These are phyloP conservation scores for Huntiella abstrusa DNA, from an alignment of 2,329 filamentous ascomycete genomes.

Conservation along the genomic window DNA sequence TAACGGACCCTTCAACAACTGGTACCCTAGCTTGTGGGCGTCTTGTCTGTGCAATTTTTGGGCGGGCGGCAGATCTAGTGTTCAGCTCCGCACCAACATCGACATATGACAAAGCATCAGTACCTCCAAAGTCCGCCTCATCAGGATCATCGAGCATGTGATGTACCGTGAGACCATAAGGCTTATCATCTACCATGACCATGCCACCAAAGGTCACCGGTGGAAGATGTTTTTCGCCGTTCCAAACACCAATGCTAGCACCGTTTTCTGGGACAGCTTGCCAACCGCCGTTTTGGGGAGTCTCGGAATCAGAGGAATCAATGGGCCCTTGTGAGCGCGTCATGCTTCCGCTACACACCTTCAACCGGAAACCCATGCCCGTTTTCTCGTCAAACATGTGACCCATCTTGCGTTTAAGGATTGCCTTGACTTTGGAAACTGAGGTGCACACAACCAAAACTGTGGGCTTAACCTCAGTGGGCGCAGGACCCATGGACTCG, in stretches of 20 bases:
- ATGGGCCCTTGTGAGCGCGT: constrained; percentile 32
- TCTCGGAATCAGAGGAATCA: constrained; percentile 13
- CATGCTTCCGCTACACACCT: constrained; percentile 53
- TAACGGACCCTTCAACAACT: neutral
- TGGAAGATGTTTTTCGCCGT: constrained; percentile 66
- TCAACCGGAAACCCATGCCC: constrained; percentile 37
- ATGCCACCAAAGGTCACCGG: constrained; percentile 83
- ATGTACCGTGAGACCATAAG: constrained; percentile 90
- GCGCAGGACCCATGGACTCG: constrained; percentile 52
- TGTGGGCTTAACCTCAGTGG: constrained; percentile 47
- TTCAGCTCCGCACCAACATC: neutral
- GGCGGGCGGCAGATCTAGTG: constrained; percentile 1
- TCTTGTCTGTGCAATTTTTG: neutral
- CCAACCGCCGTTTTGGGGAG: constrained; percentile 48
- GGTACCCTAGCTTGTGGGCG: neutral
- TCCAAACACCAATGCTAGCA: constrained; percentile 83
- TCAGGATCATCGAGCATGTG: constrained; percentile 74
- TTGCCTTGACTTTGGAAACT: constrained; percentile 50
- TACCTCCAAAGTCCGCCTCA: constrained; percentile 12
- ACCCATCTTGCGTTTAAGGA: constrained; percentile 49
- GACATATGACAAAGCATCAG: neutral
- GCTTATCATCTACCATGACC: constrained; percentile 63
- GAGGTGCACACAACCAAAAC: constrained; percentile 63
- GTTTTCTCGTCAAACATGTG: constrained; percentile 43
- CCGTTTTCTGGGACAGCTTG: constrained; percentile 67